Conservation (phyloP, 768 basidiomycete genomes). For the Podaxis mareebaensis region DNA sequence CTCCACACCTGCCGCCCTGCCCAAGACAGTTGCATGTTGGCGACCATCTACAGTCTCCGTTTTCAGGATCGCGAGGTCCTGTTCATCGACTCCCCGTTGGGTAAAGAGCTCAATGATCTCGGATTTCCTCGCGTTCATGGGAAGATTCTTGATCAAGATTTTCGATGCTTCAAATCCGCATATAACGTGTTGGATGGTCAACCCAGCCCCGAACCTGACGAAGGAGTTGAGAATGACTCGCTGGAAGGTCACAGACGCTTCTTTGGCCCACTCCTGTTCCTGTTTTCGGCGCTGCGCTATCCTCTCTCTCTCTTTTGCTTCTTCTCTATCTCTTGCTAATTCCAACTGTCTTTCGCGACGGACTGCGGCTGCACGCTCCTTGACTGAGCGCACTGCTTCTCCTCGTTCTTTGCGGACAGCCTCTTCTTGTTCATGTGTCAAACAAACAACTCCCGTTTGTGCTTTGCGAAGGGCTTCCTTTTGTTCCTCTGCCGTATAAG, state of each 20-base stretch:
- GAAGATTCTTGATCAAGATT: constrained; percentile 19
- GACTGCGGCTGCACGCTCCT: not conserved
- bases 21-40: constrained; percentile 44
- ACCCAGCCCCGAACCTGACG: constrained; percentile 26
- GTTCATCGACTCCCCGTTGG: constrained; percentile 13
- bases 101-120: constrained; percentile 21
- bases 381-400: not conserved
- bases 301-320: constrained; percentile 1
- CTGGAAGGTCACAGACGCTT: constrained; percentile 12
- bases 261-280: constrained; percentile 14
- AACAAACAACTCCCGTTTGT: not conserved
- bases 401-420: not conserved
- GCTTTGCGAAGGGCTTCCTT: not conserved
- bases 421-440: not conserved
- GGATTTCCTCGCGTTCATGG: constrained; percentile 9
- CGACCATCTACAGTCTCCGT: constrained; percentile 25
- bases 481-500: no score
- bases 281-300: not conserved
- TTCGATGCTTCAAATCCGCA: constrained; percentile 21
- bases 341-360: not conserved
- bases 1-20: constrained; percentile 39
- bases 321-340: not conserved
- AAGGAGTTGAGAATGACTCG: constrained; percentile 18
- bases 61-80: constrained; percentile 18
- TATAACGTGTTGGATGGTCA: constrained; percentile 12